Percentiles rank a stretch among this genome's conserved stretches.
phyloP scores from a whole-genome alignment of 257 asterid species.

The Penstemon barbatus region DNA sequence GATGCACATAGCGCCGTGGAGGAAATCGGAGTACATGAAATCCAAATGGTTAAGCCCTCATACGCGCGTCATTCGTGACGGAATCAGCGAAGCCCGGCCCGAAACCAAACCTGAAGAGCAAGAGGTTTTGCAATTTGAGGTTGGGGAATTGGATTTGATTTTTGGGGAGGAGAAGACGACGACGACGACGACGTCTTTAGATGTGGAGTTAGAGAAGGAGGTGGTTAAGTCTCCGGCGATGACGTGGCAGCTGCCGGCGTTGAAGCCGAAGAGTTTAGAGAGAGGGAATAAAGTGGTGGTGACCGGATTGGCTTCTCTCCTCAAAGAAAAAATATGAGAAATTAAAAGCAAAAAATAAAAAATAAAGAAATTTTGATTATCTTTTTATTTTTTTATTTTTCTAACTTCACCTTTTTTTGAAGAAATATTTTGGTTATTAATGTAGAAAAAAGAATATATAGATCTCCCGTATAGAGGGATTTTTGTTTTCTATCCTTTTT shows the following conservation, averaged over 20 bases:
- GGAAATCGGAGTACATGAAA: constrained; percentile 73
- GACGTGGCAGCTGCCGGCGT: constrained; percentile 67
- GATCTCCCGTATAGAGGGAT: constrained; percentile 27
- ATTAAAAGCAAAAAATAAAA: background rate
- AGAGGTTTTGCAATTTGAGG: background rate
- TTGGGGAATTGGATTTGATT: constrained; percentile 56
- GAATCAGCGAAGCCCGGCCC: too few relatives aligned
- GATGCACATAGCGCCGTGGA: constrained; percentile 97
- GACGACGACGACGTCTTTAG: background rate
- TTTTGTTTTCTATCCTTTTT: background rate
- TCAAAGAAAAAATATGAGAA: constrained; percentile 56
- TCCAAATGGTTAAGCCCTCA: constrained; percentile 82
- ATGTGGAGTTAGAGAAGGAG: too few relatives aligned
- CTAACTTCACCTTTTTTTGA: background rate
- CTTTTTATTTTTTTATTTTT: background rate
- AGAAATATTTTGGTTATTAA: constrained; percentile 1
- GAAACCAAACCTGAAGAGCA: too few relatives aligned
- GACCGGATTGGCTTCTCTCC: constrained; percentile 80
- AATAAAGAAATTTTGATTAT: constrained; percentile 30
- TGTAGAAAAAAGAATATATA: constrained; percentile 29
- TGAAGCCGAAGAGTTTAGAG: constrained; percentile 61
- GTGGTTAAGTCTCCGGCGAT: background rate
- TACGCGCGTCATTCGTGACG: constrained; percentile 30
- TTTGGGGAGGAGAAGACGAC: constrained; percentile 39
- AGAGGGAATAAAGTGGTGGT: constrained; percentile 62